Evolutionary conservation across 2,329 filamentous ascomycete species (phyloP).

Genomic region (Achaetomium macrosporum): DNA sequence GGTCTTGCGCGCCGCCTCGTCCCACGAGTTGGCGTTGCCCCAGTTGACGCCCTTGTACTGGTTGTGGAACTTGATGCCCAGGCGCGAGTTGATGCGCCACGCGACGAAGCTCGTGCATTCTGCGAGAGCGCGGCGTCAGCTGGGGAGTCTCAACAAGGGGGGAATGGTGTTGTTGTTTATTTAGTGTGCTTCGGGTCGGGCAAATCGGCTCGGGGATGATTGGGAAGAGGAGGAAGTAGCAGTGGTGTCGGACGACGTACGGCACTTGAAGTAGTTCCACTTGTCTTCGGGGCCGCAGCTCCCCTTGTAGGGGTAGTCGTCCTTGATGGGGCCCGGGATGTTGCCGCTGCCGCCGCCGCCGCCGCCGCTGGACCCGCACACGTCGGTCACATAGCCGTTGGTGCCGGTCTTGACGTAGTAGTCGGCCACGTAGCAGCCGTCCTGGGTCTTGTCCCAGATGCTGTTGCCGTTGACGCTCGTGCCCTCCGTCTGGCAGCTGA

Average conservation of each 20-base stretch:
- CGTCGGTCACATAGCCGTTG: slow-evolving; percentile 12
- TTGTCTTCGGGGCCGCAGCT: slow-evolving; percentile 11
- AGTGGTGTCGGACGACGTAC: neutral
- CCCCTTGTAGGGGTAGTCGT: slow-evolving; percentile 19
- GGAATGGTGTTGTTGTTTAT: neutral
- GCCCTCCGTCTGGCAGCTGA: slow-evolving; percentile 18
- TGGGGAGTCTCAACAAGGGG: neutral
- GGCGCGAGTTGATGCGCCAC: slow-evolving; percentile 18
- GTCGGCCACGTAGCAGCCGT: slow-evolving; percentile 21
- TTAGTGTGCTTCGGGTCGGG: neutral
- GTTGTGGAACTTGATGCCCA: slow-evolving; percentile 18
- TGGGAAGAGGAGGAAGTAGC: too few relatives aligned
- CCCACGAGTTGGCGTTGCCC: slow-evolving; percentile 17
- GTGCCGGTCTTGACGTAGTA: slow-evolving; percentile 18
- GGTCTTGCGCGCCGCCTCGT: slow-evolving; percentile 11
- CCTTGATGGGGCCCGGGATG: slow-evolving; percentile 14
- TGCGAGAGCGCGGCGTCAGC: neutral
- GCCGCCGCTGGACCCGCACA: slow-evolving; percentile 6
- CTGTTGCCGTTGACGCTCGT: slow-evolving; percentile 16
- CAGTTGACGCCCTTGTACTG: slow-evolving; percentile 17
- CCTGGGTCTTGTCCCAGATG: slow-evolving; percentile 22
- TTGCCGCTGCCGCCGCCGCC: neutral
- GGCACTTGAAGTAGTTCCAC: slow-evolving; percentile 18
- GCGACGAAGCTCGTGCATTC: slow-evolving; percentile 19
- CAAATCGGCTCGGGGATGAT: neutral